These are phyloP conservation scores for Clarireedia hainanense DNA, from an alignment of 2,329 filamentous ascomycete genomes.

Conservation along the genomic window DNA sequence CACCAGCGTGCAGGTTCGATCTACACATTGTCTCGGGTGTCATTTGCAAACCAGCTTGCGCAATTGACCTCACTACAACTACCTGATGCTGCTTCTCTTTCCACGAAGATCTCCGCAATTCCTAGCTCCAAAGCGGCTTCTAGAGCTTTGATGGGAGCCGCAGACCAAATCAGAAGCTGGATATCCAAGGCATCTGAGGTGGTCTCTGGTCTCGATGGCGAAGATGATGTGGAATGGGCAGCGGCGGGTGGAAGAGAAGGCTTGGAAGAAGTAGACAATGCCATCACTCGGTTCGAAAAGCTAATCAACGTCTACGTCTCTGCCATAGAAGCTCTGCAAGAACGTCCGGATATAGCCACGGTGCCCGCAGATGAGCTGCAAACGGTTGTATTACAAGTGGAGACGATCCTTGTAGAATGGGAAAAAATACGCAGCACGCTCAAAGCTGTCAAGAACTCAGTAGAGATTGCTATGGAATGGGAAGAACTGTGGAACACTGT, in stretches of 20 bases:
- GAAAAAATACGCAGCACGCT: conserved; percentile 69
- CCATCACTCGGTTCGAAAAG: conserved; percentile 78
- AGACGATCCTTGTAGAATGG: conserved; percentile 79
- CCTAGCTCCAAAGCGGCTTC: conserved; percentile 78
- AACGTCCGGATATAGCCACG: conserved; percentile 63
- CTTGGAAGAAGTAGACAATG: conserved; percentile 61
- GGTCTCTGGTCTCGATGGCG: conserved; percentile 79
- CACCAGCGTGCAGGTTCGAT: conserved; percentile 73
- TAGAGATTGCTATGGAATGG: conserved; percentile 98
- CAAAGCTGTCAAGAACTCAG: conserved; percentile 75
- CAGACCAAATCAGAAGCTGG: conserved; percentile 90
- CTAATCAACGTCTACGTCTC: conserved; percentile 87
- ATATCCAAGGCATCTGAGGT: conserved; percentile 88
- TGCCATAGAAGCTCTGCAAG: conserved; percentile 87
- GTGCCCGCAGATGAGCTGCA: conserved; percentile 67
- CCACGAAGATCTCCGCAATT: conserved; percentile 76
- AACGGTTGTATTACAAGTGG: conserved; percentile 79
- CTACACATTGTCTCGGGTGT: conserved; percentile 85
- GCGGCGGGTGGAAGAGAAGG: conserved; percentile 78
- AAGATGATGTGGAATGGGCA: conserved; percentile 97
- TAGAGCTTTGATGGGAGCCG: conserved; percentile 74
- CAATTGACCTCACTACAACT: conserved; percentile 86
- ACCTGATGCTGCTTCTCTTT: conserved; percentile 76
- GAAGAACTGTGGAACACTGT: conserved; percentile 94
- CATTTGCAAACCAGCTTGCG: conserved; percentile 86